phyloP scores from a whole-genome alignment of 768 basidiomycete genomes.

The Pleurotus pulmonarius region DNA sequence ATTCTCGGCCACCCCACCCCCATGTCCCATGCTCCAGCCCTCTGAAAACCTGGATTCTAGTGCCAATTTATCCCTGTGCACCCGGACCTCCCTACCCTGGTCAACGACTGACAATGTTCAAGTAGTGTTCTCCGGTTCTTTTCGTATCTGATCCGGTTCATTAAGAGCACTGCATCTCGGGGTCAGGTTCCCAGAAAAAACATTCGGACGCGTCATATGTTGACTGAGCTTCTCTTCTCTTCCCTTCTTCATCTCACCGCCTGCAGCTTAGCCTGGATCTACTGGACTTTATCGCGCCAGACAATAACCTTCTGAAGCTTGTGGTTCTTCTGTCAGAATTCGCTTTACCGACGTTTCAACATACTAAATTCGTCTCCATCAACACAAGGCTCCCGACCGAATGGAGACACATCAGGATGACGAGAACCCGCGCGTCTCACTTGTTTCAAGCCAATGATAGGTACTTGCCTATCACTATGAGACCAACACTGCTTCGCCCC shows the following conservation, averaged over 20 bases:
- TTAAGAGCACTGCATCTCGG: not conserved
- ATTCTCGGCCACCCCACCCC: not conserved
- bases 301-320: not conserved
- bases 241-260: slow-evolving; percentile 7
- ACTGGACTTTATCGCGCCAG: slow-evolving; percentile 1
- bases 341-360: slow-evolving; percentile 4
- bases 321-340: not conserved
- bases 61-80: not conserved
- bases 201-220: not conserved
- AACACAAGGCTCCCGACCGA: not conserved
- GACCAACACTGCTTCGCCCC: not conserved
- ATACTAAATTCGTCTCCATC: not conserved
- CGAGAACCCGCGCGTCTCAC: too few relatives aligned
- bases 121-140: too few relatives aligned
- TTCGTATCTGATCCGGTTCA: not conserved
- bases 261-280: slow-evolving; percentile 4
- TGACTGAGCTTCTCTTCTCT: slow-evolving; percentile 7
- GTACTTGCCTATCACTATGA: not conserved
- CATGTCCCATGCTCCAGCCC: not conserved
- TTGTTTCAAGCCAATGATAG: too few relatives aligned
- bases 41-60: not conserved
- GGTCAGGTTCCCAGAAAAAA: not conserved
- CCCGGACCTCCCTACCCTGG: too few relatives aligned
- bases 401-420: not conserved
- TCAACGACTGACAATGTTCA: too few relatives aligned